Percentiles rank a stretch among this genome's conserved stretches.
phyloP scores from a whole-genome alignment of 306 rosid species.

The Cicer cuneatum region DNA sequence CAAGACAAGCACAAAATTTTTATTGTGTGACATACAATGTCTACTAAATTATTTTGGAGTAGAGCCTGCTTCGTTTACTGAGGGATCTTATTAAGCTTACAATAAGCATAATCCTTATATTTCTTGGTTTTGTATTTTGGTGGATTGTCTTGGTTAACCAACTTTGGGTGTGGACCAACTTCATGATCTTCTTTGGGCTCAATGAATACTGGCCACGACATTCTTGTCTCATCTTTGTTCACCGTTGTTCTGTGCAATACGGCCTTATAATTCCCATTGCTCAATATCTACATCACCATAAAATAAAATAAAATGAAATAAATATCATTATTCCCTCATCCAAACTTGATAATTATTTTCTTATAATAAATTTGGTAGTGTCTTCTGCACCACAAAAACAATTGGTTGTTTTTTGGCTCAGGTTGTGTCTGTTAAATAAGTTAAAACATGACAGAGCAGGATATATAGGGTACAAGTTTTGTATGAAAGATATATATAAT shows the following conservation, averaged over 20 bases:
- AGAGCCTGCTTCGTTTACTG: slow-evolving; percentile 30
- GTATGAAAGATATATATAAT: too few species aligned
- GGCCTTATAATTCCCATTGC: slow-evolving; percentile 53
- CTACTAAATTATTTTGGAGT: neutral
- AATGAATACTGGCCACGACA: slow-evolving; percentile 63
- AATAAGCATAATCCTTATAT: slow-evolving; percentile 48
- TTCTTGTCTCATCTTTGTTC: slow-evolving; percentile 48
- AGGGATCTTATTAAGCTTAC: slow-evolving; percentile 57
- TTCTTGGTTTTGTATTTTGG: slow-evolving; percentile 47
- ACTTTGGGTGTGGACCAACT: slow-evolving; percentile 51
- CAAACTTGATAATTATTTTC: slow-evolving; percentile 3
- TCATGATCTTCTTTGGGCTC: slow-evolving; percentile 48
- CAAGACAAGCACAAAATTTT: neutral
- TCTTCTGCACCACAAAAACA: too few species aligned
- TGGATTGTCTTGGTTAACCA: slow-evolving; percentile 41
- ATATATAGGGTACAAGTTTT: too few species aligned
- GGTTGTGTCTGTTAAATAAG: too few species aligned
- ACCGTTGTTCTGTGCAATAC: slow-evolving; percentile 57
- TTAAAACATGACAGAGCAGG: neutral
- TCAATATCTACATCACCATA: slow-evolving; percentile 50
- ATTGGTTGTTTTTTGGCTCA: too few species aligned
- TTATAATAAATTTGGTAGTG: neutral
- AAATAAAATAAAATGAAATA: neutral
- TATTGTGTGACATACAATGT: neutral
- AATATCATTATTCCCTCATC: neutral